phyloP scores from a whole-genome alignment of 305 asterid genomes.

The Caryopteris hybrid region DNA sequence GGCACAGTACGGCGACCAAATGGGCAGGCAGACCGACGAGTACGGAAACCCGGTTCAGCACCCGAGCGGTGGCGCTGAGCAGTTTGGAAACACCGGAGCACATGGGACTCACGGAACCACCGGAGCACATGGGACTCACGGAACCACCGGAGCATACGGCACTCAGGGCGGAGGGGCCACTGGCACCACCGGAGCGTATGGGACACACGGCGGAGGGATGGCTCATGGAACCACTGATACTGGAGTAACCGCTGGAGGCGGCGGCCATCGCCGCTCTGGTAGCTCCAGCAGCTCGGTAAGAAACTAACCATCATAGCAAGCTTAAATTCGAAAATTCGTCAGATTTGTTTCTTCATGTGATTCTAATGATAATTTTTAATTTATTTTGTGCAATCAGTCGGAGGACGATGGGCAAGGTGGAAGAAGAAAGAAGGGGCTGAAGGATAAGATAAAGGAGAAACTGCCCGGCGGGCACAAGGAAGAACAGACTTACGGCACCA shows the following conservation, averaged over 20 bases:
- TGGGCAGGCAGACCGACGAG: conserved; percentile 29
- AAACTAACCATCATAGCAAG: no score
- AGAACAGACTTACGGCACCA: neutral
- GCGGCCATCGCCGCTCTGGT: conserved; percentile 60
- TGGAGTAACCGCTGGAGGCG: conserved; percentile 1
- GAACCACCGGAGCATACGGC: neutral
- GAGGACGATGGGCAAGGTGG: conserved; percentile 60
- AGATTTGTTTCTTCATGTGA: no score
- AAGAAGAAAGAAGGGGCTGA: conserved; percentile 47
- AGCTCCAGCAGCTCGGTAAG: conserved; percentile 76
- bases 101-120: neutral
- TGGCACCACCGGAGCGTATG: conserved; percentile 8
- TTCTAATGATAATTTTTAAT: no score
- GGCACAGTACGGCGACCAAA: conserved; percentile 22
- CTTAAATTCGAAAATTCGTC: no score
- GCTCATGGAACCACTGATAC: conserved; percentile 8
- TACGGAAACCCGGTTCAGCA: conserved; percentile 35
- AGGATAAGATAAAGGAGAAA: conserved; percentile 40
- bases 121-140: neutral
- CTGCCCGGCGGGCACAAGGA: conserved; percentile 34
- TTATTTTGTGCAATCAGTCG: conserved; percentile 25
- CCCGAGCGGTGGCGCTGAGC: neutral
- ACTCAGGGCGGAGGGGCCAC: neutral
- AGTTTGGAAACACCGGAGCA: conserved; percentile 4
- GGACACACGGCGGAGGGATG: neutral